These are phyloP conservation scores for Cytospora piceae DNA, from an alignment of 2,329 filamentous ascomycete species.

Conservation along the genomic window DNA sequence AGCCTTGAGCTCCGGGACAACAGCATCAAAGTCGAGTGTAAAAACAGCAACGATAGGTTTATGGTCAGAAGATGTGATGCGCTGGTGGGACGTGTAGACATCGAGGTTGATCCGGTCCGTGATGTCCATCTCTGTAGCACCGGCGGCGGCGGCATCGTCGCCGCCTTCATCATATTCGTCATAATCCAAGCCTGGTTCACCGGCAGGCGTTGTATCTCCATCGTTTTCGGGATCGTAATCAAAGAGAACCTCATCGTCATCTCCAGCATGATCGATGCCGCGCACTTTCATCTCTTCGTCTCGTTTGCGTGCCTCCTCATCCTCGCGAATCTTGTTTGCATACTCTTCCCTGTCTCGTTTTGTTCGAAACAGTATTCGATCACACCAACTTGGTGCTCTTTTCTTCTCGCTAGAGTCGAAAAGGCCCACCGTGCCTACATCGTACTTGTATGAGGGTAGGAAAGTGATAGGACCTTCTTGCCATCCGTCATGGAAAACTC, in stretches of 20 bases:
- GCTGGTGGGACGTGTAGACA: conserved; percentile 85
- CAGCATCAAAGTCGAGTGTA: conserved; percentile 80
- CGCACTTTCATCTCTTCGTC: conserved; percentile 85
- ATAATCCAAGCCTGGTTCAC: conserved; percentile 58
- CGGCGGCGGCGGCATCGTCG: conserved; percentile 50
- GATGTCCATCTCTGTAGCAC: conserved; percentile 62
- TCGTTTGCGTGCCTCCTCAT: conserved; percentile 67
- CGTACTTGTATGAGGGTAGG: conserved; percentile 96
- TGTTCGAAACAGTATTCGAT: conserved; percentile 87
- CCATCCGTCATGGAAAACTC: conserved; percentile 90
- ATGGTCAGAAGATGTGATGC: conserved; percentile 90
- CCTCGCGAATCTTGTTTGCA: conserved; percentile 65
- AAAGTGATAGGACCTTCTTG: conserved; percentile 86
- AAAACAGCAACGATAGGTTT: conserved; percentile 89
- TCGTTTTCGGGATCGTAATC: conserved; percentile 88
- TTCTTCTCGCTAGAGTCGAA: conserved; percentile 97
- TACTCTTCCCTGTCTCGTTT: conserved; percentile 70
- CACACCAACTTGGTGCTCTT: conserved; percentile 93
- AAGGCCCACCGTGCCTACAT: conserved; percentile 86
- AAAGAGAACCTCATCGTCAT: conserved; percentile 84
- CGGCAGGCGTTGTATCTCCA: conserved; percentile 46
- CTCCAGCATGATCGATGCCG: conserved; percentile 72
- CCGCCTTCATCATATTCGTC: conserved; percentile 59
- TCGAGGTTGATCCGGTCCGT: conserved; percentile 59
- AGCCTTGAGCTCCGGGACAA: conserved; percentile 82